Evolutionary conservation across 495 filamentous ascomycete species (phyloP).

Genomic region (Oidiodendron maius): DNA sequence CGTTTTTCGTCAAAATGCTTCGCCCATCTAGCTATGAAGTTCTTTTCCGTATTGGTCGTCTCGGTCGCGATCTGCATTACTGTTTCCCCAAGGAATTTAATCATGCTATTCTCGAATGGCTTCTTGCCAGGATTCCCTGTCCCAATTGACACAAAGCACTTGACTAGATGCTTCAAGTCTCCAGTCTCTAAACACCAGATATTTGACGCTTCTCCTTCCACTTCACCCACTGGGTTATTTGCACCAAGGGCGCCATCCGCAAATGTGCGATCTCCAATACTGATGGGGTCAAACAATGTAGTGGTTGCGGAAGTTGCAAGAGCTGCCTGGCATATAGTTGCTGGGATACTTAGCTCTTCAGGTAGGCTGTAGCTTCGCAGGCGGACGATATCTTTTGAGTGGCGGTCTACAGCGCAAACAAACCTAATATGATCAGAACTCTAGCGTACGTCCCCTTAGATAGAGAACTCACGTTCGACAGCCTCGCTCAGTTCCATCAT

Average conservation of each 20-base stretch:
- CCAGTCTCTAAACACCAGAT: neutral
- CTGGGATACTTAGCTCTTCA: neutral
- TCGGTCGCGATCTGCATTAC: neutral
- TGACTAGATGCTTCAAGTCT: neutral
- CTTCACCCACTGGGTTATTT: neutral
- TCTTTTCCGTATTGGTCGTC: neutral
- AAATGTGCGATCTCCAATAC: neutral
- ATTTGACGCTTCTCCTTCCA: neutral
- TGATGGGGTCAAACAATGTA: neutral
- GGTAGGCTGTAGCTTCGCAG: neutral
- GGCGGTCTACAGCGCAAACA: neutral
- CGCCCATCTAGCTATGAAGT: neutral
- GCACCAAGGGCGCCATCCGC: neutral
- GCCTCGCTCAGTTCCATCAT: neutral
- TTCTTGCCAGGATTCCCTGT: too few species aligned
- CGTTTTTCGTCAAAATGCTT: neutral
- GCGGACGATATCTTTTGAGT: neutral
- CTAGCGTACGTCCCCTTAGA: neutral
- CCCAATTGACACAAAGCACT: neutral
- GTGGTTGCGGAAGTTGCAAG: conserved; percentile 19
- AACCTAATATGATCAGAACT: neutral
- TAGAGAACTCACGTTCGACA: neutral
- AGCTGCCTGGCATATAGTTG: conserved; percentile 14
- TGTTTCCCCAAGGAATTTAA: neutral
- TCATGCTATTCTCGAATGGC: neutral